Conservation (phyloP, 2,329 filamentous ascomycete genomes). For the Didymellaceae sp. region DNA sequence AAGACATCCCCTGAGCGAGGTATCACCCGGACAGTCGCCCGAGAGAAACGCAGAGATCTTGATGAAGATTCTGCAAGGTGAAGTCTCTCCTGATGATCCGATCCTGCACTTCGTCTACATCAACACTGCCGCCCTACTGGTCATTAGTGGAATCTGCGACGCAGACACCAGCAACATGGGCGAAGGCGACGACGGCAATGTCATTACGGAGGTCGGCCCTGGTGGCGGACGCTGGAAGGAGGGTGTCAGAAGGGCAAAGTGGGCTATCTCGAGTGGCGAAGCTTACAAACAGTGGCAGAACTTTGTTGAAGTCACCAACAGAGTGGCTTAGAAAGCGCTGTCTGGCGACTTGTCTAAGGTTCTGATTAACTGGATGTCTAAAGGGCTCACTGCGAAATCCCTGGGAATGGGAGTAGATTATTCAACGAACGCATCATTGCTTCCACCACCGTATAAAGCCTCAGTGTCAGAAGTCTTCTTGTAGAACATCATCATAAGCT, state of each 20-base stretch:
- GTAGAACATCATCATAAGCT: too few relatives aligned
- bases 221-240: constrained; percentile 94
- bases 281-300: constrained; percentile 82
- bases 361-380: too few relatives aligned
- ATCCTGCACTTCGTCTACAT: constrained; percentile 93
- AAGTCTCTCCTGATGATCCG: constrained; percentile 77
- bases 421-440: too few relatives aligned
- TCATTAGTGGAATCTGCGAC: constrained; percentile 85
- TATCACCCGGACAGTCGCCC: constrained; percentile 85
- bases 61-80: constrained; percentile 74
- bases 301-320: constrained; percentile 84
- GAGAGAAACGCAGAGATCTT: constrained; percentile 87
- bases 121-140: constrained; percentile 88
- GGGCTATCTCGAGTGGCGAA: constrained; percentile 85
- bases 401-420: too few relatives aligned
- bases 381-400: too few relatives aligned
- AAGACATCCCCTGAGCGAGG: constrained; percentile 74
- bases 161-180: constrained; percentile 81
- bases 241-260: constrained; percentile 83
- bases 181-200: constrained; percentile 77
- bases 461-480: too few relatives aligned
- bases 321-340: constrained; percentile 26
- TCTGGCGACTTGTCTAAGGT: background rate
- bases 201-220: constrained; percentile 82
- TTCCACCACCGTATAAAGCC: too few relatives aligned